Evolutionary conservation across 371 early-diverging fungal species (phyloP), one percentile per base, ranked within the genome.

Genomic region (Mortierella sp.): DNA sequence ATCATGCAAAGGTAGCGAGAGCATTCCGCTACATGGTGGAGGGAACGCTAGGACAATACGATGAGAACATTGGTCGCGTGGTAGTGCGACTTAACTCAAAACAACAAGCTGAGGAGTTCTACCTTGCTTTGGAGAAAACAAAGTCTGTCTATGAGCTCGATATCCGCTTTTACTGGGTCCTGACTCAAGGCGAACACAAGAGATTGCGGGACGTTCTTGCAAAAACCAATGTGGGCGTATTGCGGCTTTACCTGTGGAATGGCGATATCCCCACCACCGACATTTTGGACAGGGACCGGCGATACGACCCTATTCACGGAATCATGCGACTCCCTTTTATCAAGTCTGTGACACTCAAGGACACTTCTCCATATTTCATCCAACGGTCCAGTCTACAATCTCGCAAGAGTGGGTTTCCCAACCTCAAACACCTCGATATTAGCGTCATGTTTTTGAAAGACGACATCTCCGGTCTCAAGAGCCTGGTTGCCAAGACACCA

Each of bases 121-220:
- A 50, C 14, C 21, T 38, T 8, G 50, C 39, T 10, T 24, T 70
- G 14, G 21, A 5, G n/a, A 39, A 59, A 24, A 38, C 64, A 0
- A 45, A 19, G 2, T 19, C 13, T 8, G 26, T 58, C 19, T 47
- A 50, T 2, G 55, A 54, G 16, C 24, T 70, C n/a, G 49, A 58
- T 6, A 14, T 70, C 19, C 6, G 10, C 18, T 27, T 64, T 1
- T 34, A 24, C 0, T 64, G 64, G 64, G 60, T 59, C 7, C 38
- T 38, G 5, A 54, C 59, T 1, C 26, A 54, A 19, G 46, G 50
- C 8, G 65, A 71, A 21, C 53, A 64, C 9, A 50, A 50, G 21
- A 31, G 47, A 8, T 38, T 68, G 4, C n/a, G 28, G 30, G 18
- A 26, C 2, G 24, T 50, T 26, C 48, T 67, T 8, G 12, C 26